A percentile compares a stretch with the other conserved stretches of the same genome.
These are phyloP conservation scores for Albizia julibrissin DNA, from an alignment of 306 rosid species.

Conservation along the genomic window DNA sequence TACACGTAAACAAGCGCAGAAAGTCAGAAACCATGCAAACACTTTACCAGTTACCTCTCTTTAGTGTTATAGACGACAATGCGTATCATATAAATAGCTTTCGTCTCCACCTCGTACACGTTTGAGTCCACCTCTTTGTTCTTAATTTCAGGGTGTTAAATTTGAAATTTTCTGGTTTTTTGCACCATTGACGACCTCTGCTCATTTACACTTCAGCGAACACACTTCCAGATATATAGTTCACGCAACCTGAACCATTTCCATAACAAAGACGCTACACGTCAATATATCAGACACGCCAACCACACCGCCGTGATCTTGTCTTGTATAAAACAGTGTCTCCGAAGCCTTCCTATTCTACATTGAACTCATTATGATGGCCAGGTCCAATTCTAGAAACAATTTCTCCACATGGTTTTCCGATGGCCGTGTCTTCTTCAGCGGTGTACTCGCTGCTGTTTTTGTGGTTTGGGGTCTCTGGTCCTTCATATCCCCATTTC, in stretches of 20 bases:
- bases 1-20: background rate
- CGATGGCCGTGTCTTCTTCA: conserved; percentile 57
- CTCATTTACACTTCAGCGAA: conserved; percentile 13
- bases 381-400: conserved; percentile 44
- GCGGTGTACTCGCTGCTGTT: conserved; percentile 62
- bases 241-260: conserved; percentile 6
- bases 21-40: background rate
- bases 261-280: background rate
- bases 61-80: conserved; percentile 11
- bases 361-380: conserved; percentile 41
- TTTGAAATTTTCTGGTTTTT: background rate
- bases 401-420: conserved; percentile 47
- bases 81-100: conserved; percentile 6
- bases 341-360: conserved; percentile 35
- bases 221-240: background rate
- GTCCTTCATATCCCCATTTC: conserved; percentile 42
- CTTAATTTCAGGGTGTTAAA: background rate
- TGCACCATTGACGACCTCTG: conserved; percentile 4
- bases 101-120: background rate
- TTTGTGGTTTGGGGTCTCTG: conserved; percentile 60
- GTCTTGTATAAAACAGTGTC: conserved; percentile 39
- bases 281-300: background rate
- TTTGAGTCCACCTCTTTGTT: background rate
- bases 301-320: background rate
- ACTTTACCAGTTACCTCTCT: background rate